Conservation (phyloP, 495 filamentous ascomycete species). For the Glarea lozoyensis region DNA sequence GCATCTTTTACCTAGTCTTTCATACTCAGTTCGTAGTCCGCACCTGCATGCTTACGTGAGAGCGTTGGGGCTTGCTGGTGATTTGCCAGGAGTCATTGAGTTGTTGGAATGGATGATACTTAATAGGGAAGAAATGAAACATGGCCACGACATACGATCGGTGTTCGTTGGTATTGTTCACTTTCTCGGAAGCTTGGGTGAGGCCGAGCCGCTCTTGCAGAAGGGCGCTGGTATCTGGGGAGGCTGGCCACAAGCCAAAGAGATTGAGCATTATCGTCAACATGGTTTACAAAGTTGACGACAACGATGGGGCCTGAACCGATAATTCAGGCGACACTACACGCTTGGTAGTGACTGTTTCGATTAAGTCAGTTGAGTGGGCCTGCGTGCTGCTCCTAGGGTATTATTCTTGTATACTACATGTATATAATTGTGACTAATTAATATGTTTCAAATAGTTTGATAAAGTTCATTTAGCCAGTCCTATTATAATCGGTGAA, state of each 20-base stretch:
- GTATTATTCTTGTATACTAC: too few species aligned
- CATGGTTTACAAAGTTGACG: too few species aligned
- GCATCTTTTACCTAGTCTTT: constrained; percentile 1
- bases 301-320: too few species aligned
- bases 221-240: constrained; percentile 13
- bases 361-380: too few species aligned
- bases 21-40: constrained; percentile 14
- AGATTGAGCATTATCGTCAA: constrained; percentile 15
- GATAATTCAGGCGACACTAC: too few species aligned
- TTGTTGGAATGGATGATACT: constrained; percentile 44
- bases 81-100: constrained; percentile 39
- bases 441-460: too few species aligned
- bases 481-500: too few species aligned
- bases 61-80: constrained; percentile 38
- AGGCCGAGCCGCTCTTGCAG: constrained; percentile 8
- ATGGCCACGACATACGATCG: constrained; percentile 4
- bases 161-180: constrained; percentile 12
- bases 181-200: constrained; percentile 2
- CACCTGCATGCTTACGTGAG: constrained; percentile 46
- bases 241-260: constrained; percentile 19
- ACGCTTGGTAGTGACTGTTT: too few species aligned
- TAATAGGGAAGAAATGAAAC: constrained; percentile 15
- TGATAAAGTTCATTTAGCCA: too few species aligned
- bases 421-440: too few species aligned
- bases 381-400: too few species aligned